Evolutionary conservation across 176 grass and related monocot genomes (phyloP), one percentile per base, ranked within the genome.

Genomic region (Carex parvula): DNA sequence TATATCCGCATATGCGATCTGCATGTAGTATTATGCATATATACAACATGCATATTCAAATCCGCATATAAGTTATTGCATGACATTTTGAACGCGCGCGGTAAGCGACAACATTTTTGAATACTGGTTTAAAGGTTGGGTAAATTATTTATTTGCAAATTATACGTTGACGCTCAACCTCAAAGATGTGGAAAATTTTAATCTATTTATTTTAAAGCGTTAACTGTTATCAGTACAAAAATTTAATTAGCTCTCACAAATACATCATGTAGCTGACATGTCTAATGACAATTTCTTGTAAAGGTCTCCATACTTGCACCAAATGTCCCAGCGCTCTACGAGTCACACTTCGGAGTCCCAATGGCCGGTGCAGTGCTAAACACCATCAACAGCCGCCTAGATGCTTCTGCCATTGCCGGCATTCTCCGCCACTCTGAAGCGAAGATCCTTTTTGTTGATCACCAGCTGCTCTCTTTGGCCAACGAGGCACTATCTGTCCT

Each of bases 331-430:
- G 89, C 92, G 0, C 29, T 91, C 2, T 94, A 94, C 21, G 87
- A 94, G 87, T 86, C 91, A 86, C 92, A 94, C 85, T 94, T 94
- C 44, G 87, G 66, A 8, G 92, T 94, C 83, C 92, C 92, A 29
- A 94, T 91, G 92, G 92, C 92, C 2, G 92, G 92, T 3, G 92
- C 83, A 0, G 89, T 94, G 72, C 68, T 94, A 1, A 94, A 94
- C 89, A 83, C 89, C 65, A 88, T 94, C 24, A 94, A 89, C 87
- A 94, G 59, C 8, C 87, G 92, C 21, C 87, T 94, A 14, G 83
- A 91, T 44, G 87, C 85, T 9, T 17, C 71, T 21, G 83, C 65
- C 79, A 79, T 94, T 9, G 83, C 92, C 0, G 21, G 63, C 52
- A 89, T 94, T 50, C 2, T 94, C 35, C 74, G 58, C 62, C 92